phyloP scores from a whole-genome alignment of 352 stramenopile genomes.

The Phytophthora cryptogea region DNA sequence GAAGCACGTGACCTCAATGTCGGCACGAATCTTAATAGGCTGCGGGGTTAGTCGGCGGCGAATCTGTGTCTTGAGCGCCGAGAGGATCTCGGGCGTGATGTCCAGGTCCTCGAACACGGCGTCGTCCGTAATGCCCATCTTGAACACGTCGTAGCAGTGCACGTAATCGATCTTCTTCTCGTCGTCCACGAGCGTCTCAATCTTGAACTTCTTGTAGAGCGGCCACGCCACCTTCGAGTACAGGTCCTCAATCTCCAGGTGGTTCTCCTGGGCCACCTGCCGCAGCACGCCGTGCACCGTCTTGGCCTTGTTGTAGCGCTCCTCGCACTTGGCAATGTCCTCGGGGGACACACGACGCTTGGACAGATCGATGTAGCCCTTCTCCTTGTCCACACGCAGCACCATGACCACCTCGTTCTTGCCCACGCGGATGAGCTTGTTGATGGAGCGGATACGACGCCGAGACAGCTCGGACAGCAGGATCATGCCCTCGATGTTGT shows the following conservation, averaged over 20 bases:
- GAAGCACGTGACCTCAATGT: constrained; percentile 99
- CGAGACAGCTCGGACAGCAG: constrained; percentile 98
- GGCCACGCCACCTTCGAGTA: constrained; percentile 97
- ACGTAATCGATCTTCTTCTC: constrained; percentile 93
- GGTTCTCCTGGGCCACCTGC: constrained; percentile 84
- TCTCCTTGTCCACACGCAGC: constrained; percentile 99
- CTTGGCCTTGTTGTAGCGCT: constrained; percentile 99
- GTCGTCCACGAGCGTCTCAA: constrained; percentile 76
- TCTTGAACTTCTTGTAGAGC: constrained; percentile 97
- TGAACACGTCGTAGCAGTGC: constrained; percentile 99
- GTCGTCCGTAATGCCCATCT: constrained; percentile 94
- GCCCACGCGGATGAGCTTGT: constrained; percentile 99
- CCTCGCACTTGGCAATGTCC: constrained; percentile 99
- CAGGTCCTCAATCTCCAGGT: constrained; percentile 77
- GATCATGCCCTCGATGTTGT: constrained; percentile 99
- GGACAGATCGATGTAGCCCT: constrained; percentile 99
- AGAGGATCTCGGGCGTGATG: constrained; percentile 83
- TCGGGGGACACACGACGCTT: constrained; percentile 99
- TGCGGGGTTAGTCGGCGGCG: constrained; percentile 96
- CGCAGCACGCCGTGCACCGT: constrained; percentile 96
- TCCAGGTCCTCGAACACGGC: constrained; percentile 91
- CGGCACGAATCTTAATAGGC: constrained; percentile 99
- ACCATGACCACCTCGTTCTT: constrained; percentile 99
- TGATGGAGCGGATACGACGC: constrained; percentile 99
- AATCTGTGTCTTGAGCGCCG: constrained; percentile 97